These are phyloP conservation scores for Cutaneotrichosporon dermatis DNA, from an alignment of 1,284 basidiomycete genomes.

Conservation along the genomic window DNA sequence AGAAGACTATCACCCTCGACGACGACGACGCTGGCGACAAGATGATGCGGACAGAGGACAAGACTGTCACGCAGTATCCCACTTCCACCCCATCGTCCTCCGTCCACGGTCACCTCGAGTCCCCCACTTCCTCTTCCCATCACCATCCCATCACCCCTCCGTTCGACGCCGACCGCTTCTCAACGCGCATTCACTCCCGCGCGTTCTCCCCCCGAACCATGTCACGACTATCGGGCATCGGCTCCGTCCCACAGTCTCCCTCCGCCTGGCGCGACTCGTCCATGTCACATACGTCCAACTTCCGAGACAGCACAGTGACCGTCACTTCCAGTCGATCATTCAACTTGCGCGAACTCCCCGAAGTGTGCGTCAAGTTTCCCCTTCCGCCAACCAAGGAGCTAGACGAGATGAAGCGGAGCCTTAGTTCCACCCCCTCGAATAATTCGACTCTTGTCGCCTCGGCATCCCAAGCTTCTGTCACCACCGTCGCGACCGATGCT, in stretches of 20 bases:
- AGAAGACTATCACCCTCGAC: too few species aligned
- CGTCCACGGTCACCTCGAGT: background rate
- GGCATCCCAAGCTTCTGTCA: background rate
- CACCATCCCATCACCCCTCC: background rate
- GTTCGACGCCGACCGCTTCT: background rate
- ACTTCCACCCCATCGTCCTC: too few species aligned
- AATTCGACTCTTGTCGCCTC: background rate
- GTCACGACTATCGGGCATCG: background rate
- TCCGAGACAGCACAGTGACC: background rate
- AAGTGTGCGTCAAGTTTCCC: background rate
- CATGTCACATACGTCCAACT: background rate
- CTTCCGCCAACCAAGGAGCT: background rate
- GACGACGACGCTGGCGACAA: background rate
- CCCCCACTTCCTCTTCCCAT: background rate
- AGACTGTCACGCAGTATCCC: background rate
- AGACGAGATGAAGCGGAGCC: background rate
- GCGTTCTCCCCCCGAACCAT: background rate
- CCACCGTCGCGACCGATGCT: background rate
- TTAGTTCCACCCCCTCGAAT: background rate
- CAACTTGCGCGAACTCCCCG: slow-evolving; percentile 1
- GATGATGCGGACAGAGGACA: background rate
- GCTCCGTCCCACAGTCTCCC: background rate
- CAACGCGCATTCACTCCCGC: too few species aligned
- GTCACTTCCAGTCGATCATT: background rate
- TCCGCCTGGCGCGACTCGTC: background rate